Evolutionary conservation across 2,329 filamentous ascomycete species (phyloP), one percentile per base, ranked within the genome.

Genomic region (Fusarium acutatum): DNA sequence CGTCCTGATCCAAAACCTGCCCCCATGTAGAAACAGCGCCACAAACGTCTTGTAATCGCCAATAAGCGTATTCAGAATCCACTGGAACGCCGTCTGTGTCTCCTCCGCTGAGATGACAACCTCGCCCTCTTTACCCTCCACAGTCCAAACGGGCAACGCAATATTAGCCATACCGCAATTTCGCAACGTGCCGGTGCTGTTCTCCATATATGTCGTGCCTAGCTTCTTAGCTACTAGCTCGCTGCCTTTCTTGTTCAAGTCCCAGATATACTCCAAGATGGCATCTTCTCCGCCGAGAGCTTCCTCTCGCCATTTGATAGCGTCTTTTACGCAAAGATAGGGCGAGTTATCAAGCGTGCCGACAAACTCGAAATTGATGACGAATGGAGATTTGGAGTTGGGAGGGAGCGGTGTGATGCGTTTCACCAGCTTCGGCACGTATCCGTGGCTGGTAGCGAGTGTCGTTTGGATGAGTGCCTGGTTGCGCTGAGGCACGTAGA

Each of bases 371-470:
- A 97, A 97, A 47, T 91, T 90, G 18, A 80, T 83, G 22, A 94
- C 88, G 72, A 93, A 97, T 2, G 81, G 78, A 14, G 88, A 87
- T 76, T 92, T 91, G 11, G 66, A 50, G 61, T 71, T 82, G 38
- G 79, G 80, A 17, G 85, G 86, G 35, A 88, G 78, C n/a, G 86
- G 84, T 37, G 83, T 83, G 38, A 74, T 76, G 14, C 82, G 78
- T 18, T 69, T 38, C 30, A 37, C 64, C 30, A 69, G 60, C 73
- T 75, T 78, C 0, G 93, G 86, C 1, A 88, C 79, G 81, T 94
- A 97, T 0, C 94, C 93, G 80, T 95, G 93, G 43, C 92, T 94
- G 0, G 94, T 97, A 0, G 94, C 93, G 35, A 97, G 81, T 0
- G 94, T 92, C 5, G 91, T 91, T 20, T 90, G 88, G 46, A 98